These are phyloP conservation scores for Ulota crispa DNA, from an alignment of 225 moss, liverwort and hornwort species.

Conservation along the genomic window DNA sequence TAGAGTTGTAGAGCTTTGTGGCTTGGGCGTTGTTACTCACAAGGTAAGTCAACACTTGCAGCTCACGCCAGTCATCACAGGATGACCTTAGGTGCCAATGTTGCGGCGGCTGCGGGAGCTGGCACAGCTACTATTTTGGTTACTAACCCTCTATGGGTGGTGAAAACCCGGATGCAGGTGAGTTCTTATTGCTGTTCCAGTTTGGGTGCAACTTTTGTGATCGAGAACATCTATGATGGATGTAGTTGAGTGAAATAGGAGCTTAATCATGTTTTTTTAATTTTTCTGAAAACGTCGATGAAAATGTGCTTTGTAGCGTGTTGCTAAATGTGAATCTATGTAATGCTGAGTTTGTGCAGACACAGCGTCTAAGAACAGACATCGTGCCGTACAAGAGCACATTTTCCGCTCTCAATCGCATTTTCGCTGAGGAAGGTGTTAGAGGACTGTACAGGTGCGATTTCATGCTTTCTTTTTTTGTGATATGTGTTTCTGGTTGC, in stretches of 20 bases:
- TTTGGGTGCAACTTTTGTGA: background rate
- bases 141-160: conserved; percentile 97
- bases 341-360: conserved; percentile 50
- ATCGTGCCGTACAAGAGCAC: conserved; percentile 91
- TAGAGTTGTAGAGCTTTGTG: background rate
- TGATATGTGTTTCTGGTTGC: background rate
- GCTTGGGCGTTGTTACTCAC: conserved; percentile 26
- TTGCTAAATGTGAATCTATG: background rate
- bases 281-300: background rate
- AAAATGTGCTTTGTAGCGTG: background rate
- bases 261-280: background rate
- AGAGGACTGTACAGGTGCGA: conserved; percentile 92
- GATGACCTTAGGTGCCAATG: conserved; percentile 74
- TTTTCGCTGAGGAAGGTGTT: conserved; percentile 85
- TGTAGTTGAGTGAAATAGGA: background rate
- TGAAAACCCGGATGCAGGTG: conserved; percentile 92
- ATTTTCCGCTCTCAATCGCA: conserved; percentile 91
- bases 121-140: conserved; percentile 91
- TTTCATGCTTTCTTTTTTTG: conserved; percentile 27
- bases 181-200: background rate
- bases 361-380: conserved; percentile 88
- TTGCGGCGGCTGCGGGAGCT: conserved; percentile 90
- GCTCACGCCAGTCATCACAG: conserved; percentile 58
- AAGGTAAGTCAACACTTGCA: conserved; percentile 27
- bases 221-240: background rate